A percentile compares a stretch with the other conserved stretches of the same genome.
phyloP scores from a whole-genome alignment of 495 filamentous ascomycete genomes.

The Penicillium antarcticum region DNA sequence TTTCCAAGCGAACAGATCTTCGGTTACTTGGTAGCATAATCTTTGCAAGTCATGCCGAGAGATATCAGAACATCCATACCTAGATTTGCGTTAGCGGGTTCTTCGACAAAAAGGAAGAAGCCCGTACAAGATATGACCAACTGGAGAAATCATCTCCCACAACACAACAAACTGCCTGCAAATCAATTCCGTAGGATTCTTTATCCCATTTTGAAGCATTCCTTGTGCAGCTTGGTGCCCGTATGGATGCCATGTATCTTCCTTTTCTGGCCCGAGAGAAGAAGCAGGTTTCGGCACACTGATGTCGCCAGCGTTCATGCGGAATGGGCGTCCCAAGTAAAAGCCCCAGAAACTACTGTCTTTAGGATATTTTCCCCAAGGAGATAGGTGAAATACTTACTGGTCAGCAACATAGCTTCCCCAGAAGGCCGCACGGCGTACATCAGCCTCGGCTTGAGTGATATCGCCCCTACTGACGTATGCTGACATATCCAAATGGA shows the following conservation, averaged over 20 bases:
- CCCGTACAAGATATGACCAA: constrained; percentile 46
- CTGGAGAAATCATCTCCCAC: constrained; percentile 49
- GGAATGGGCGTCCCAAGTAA: constrained; percentile 45
- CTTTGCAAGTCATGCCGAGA: constrained; percentile 44
- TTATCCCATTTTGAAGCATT: constrained; percentile 20
- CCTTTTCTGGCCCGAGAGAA: constrained; percentile 28
- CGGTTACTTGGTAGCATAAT: constrained; percentile 39
- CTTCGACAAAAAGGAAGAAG: not conserved
- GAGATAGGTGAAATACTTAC: constrained; percentile 24
- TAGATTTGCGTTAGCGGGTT: constrained; percentile 17
- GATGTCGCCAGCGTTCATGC: constrained; percentile 46
- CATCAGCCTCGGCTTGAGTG: constrained; percentile 40
- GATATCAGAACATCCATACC: constrained; percentile 46
- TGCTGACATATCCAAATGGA: constrained; percentile 46
- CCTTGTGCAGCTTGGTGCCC: constrained; percentile 28
- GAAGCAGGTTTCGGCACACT: constrained; percentile 42
- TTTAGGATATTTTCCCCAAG: not conserved
- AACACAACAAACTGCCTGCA: constrained; percentile 44
- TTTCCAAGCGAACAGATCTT: constrained; percentile 48
- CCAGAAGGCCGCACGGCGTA: constrained; percentile 47
- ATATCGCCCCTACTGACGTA: constrained; percentile 45
- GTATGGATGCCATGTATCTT: constrained; percentile 44
- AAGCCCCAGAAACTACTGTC: constrained; percentile 44
- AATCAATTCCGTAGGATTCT: constrained; percentile 40
- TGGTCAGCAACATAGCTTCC: constrained; percentile 50